A percentile compares a stretch with the other conserved stretches of the same genome.
Conservation (phyloP, 495 filamentous ascomycete genomes). For the Lasiosphaeria hispida region DNA sequence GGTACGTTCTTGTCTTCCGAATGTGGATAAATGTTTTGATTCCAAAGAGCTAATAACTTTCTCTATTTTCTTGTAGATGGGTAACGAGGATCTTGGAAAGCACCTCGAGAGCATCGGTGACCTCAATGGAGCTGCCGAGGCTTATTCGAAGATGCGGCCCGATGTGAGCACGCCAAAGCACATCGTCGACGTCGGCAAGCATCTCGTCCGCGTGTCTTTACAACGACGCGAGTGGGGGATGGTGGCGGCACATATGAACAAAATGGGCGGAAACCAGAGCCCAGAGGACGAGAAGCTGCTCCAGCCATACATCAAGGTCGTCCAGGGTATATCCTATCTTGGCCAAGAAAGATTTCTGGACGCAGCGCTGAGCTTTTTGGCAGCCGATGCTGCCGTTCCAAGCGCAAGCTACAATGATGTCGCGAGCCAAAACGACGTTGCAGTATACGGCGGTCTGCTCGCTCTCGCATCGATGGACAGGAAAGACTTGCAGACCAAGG, state of each 20-base stretch:
- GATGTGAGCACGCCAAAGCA: conserved; percentile 46
- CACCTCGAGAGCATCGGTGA: conserved; percentile 45
- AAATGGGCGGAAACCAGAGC: conserved; percentile 54
- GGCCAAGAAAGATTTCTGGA: conserved; percentile 62
- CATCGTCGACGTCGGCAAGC: conserved; percentile 43
- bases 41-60: conserved; percentile 6
- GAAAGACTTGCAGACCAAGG: conserved; percentile 64
- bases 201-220: conserved; percentile 42
- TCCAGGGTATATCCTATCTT: conserved; percentile 69
- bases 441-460: conserved; percentile 86
- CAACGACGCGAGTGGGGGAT: conserved; percentile 46
- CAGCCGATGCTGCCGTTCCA: conserved; percentile 49
- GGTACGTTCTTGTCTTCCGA: conserved; percentile 46
- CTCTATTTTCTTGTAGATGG: conserved; percentile 34
- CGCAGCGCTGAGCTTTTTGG: conserved; percentile 71
- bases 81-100: conserved; percentile 48
- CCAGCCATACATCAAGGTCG: conserved; percentile 64
- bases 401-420: conserved; percentile 66
- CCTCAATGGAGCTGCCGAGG: conserved; percentile 38
- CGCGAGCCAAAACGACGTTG: conserved; percentile 80
- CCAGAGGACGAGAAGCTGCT: conserved; percentile 58
- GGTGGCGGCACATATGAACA: conserved; percentile 65
- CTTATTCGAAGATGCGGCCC: conserved; percentile 45
- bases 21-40: neutral
- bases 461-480: conserved; percentile 89